A percentile compares a stretch with the other conserved stretches of the same genome.
These are phyloP conservation scores for Glycine soja DNA, from an alignment of 306 rosid genomes.

Conservation along the genomic window DNA sequence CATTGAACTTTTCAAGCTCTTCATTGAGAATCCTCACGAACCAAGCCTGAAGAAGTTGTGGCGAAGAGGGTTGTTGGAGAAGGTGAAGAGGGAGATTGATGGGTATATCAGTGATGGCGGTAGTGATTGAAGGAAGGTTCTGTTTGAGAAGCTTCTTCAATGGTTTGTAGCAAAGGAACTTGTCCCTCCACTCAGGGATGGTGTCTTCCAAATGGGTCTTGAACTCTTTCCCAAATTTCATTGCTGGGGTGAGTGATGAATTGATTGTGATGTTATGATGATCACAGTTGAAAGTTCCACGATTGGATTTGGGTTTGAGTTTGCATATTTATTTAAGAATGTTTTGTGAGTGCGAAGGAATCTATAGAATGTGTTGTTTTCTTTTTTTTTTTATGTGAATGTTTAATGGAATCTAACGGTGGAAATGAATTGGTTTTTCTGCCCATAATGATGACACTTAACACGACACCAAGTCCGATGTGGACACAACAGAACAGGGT, in stretches of 20 bases:
- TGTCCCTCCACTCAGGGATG: slow-evolving; percentile 98
- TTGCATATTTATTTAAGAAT: neutral
- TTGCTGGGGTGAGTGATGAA: slow-evolving; percentile 25
- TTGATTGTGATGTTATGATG: neutral
- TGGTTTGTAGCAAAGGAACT: slow-evolving; percentile 89
- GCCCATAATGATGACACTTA: neutral
- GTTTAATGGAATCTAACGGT: neutral
- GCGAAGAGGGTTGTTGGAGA: slow-evolving; percentile 47
- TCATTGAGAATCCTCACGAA: slow-evolving; percentile 74
- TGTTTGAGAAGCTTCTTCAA: slow-evolving; percentile 84
- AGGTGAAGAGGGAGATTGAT: slow-evolving; percentile 40
- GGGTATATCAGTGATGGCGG: slow-evolving; percentile 6
- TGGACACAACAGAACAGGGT: neutral
- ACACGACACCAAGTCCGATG: neutral
- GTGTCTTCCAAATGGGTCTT: slow-evolving; percentile 88
- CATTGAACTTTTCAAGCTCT: slow-evolving; percentile 88
- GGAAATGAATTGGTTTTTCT: neutral
- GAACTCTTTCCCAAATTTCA: slow-evolving; percentile 97
- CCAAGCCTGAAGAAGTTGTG: slow-evolving; percentile 68
- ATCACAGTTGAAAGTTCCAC: slow-evolving; percentile 22
- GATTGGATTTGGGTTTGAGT: neutral
- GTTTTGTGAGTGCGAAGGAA: neutral
- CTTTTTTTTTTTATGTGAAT: neutral
- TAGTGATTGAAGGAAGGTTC: slow-evolving; percentile 34
- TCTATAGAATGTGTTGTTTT: neutral